phyloP scores from a whole-genome alignment of 495 filamentous ascomycete genomes.

The Aspergillus kassunensis region DNA sequence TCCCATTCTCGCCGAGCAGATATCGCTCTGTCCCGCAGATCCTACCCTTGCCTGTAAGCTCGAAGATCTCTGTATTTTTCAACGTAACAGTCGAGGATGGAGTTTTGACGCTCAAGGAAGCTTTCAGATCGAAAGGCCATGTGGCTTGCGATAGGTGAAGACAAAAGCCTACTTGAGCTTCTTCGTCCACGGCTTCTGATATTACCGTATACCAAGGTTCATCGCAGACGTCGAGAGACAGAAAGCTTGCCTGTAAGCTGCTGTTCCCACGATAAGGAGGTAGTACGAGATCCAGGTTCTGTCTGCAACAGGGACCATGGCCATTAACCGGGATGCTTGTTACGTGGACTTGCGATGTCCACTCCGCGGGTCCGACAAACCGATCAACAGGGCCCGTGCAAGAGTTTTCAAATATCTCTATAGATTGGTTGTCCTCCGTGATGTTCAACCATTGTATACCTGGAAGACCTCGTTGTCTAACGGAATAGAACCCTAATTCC shows the following conservation, averaged over 20 bases:
- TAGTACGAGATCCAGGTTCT: slow-evolving; percentile 41
- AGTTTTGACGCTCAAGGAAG: slow-evolving; percentile 32
- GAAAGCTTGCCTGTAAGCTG: slow-evolving; percentile 25
- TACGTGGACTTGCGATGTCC: slow-evolving; percentile 39
- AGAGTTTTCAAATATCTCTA: slow-evolving; percentile 48
- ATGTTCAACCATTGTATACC: slow-evolving; percentile 51
- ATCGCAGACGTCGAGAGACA: slow-evolving; percentile 18
- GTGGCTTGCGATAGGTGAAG: slow-evolving; percentile 39
- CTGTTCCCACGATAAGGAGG: slow-evolving; percentile 36
- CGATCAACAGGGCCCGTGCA: slow-evolving; percentile 42
- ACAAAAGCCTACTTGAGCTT: slow-evolving; percentile 53
- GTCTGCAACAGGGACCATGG: slow-evolving; percentile 50
- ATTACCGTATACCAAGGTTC: slow-evolving; percentile 43
- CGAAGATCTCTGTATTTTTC: slow-evolving; percentile 41
- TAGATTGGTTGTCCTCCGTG: slow-evolving; percentile 38
- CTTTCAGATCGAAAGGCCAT: slow-evolving; percentile 23
- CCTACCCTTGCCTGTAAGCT: slow-evolving; percentile 51
- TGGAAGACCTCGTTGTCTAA: slow-evolving; percentile 56
- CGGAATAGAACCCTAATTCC: slow-evolving; percentile 52
- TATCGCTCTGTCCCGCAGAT: slow-evolving; percentile 62
- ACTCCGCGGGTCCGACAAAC: slow-evolving; percentile 27
- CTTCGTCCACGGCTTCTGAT: slow-evolving; percentile 47
- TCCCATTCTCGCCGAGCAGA: slow-evolving; percentile 55
- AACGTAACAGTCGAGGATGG: slow-evolving; percentile 37
- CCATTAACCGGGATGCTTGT: slow-evolving; percentile 55